Evolutionary conservation across 1,284 basidiomycete genomes (phyloP).

Genomic region (Cryptococcus maquisensis): DNA sequence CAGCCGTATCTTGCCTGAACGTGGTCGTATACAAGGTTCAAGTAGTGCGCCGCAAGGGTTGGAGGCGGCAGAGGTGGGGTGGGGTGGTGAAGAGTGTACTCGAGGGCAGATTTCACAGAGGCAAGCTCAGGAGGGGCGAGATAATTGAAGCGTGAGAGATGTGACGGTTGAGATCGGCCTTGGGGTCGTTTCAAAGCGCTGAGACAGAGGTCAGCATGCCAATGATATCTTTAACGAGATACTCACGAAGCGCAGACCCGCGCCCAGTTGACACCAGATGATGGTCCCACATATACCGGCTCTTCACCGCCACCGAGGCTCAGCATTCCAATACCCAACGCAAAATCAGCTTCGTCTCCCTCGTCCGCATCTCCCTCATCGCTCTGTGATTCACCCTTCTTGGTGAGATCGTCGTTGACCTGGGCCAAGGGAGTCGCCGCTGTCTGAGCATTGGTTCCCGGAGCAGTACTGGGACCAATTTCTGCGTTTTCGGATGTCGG

Average conservation of each 20-base stretch:
- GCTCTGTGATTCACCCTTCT: not conserved
- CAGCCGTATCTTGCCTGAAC: slow-evolving; percentile 33
- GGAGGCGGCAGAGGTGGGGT: slow-evolving; percentile 24
- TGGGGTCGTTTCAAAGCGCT: slow-evolving; percentile 23
- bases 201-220: not conserved
- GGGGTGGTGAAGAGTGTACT: slow-evolving; percentile 26
- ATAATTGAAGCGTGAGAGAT: slow-evolving; percentile 26
- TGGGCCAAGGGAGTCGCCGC: not conserved
- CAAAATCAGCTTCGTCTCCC: slow-evolving; percentile 26
- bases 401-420: not conserved
- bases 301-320: slow-evolving; percentile 26
- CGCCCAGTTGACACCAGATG: slow-evolving; percentile 33
- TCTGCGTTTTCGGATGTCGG: not conserved
- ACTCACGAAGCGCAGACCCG: slow-evolving; percentile 32
- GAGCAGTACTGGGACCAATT: not conserved
- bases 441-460: not conserved
- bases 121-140: slow-evolving; percentile 26
- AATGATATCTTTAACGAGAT: not conserved
- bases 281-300: slow-evolving; percentile 31
- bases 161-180: slow-evolving; percentile 13
- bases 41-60: slow-evolving; percentile 20
- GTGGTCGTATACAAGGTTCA: slow-evolving; percentile 25
- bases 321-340: slow-evolving; percentile 24
- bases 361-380: slow-evolving; percentile 4
- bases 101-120: slow-evolving; percentile 24